Conservation (phyloP, 495 filamentous ascomycete genomes). For the Penicillium riverlandense region DNA sequence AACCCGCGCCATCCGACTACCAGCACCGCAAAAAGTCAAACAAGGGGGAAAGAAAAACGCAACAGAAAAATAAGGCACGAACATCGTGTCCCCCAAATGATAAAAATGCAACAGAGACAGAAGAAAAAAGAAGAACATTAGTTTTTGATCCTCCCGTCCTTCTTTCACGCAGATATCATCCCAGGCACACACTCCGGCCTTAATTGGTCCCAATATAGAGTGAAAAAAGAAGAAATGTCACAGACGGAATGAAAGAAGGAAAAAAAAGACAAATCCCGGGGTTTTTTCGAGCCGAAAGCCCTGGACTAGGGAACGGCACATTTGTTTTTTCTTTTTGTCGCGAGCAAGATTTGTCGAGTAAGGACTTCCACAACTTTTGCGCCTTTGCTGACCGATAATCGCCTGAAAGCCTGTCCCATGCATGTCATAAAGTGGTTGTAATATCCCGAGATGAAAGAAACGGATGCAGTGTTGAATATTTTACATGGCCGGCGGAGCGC, state of each 20-base stretch:
- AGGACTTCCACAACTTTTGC: slow-evolving; percentile 27
- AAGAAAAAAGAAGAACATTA: slow-evolving; percentile 2
- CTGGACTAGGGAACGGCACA: too few species aligned
- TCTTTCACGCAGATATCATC: too few species aligned
- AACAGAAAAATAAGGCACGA: slow-evolving; percentile 5
- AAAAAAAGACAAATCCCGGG: not conserved
- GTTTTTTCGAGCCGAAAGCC: too few species aligned
- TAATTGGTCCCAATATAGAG: not conserved
- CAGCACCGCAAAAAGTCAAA: slow-evolving; percentile 12
- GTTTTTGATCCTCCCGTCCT: too few species aligned
- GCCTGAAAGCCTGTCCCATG: slow-evolving; percentile 43
- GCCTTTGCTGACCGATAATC: slow-evolving; percentile 39
- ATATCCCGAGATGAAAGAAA: slow-evolving; percentile 33
- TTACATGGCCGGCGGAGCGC: slow-evolving; percentile 43
- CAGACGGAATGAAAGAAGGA: slow-evolving; percentile 3
- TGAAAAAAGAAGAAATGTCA: slow-evolving; percentile 5
- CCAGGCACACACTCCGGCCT: too few species aligned
- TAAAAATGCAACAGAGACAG: slow-evolving; percentile 21
- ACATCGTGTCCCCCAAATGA: slow-evolving; percentile 4
- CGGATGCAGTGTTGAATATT: slow-evolving; percentile 27
- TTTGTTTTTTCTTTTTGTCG: not conserved
- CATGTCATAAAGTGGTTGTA: slow-evolving; percentile 37
- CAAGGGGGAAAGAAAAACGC: not conserved
- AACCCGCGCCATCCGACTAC: slow-evolving; percentile 31
- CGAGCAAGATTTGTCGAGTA: slow-evolving; percentile 7